phyloP scores from a whole-genome alignment of 2,329 filamentous ascomycete species.

The Diaporthe citri region DNA sequence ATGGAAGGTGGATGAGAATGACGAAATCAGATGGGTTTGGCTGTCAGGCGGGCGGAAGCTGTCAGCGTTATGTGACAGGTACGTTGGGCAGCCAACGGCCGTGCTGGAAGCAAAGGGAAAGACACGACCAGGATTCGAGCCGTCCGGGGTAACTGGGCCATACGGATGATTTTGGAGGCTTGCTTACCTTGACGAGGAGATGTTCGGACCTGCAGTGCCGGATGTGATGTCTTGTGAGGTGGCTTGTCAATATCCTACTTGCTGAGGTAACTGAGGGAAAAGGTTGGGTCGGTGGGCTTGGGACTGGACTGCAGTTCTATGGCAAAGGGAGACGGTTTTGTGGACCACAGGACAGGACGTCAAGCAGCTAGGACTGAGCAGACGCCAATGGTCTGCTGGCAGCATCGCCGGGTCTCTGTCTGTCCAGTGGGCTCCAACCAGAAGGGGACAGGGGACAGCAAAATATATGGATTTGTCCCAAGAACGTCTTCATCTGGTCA shows the following conservation, averaged over 20 bases:
- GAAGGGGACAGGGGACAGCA: background rate
- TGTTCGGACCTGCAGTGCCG: background rate
- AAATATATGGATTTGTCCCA: background rate
- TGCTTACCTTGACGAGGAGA: background rate
- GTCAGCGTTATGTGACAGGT: background rate
- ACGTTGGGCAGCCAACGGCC: background rate
- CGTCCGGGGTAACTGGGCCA: too few relatives aligned
- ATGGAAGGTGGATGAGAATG: constrained; percentile 42
- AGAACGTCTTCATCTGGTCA: background rate
- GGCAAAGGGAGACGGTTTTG: background rate
- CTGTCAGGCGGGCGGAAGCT: constrained; percentile 22
- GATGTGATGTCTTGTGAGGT: background rate
- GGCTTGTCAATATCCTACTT: background rate
- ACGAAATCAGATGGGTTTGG: constrained; percentile 30
- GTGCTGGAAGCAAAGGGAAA: background rate
- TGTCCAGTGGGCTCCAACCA: background rate
- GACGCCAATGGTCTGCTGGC: background rate
- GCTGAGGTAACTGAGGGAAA: background rate
- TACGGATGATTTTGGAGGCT: background rate
- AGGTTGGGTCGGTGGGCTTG: background rate
- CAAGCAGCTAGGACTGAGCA: background rate
- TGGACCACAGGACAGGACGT: background rate
- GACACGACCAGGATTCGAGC: background rate
- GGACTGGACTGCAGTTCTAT: background rate
- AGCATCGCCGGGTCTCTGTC: background rate